A percentile compares a stretch with the other conserved stretches of the same genome.
phyloP scores from a whole-genome alignment of 768 basidiomycete genomes.

The Russula sp. region DNA sequence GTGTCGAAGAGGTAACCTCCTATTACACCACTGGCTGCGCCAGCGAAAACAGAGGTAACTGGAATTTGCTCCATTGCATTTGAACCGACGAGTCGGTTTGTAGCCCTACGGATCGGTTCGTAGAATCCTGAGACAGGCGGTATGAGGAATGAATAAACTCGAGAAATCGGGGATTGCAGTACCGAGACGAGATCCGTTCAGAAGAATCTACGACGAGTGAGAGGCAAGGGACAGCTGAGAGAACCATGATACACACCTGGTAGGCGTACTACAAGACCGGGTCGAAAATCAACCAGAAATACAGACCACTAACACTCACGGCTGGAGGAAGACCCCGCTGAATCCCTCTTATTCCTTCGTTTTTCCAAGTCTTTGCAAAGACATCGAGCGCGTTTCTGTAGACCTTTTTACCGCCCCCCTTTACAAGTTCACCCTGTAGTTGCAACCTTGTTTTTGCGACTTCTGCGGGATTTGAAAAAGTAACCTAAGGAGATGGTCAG shows the following conservation, averaged over 20 bases:
- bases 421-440: conserved; percentile 91
- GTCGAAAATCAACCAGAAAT: conserved; percentile 4
- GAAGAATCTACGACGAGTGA: conserved; percentile 58
- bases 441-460: conserved; percentile 95
- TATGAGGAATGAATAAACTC: not conserved
- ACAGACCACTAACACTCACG: conserved; percentile 46
- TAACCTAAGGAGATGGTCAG: conserved; percentile 52
- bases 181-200: conserved; percentile 92
- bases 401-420: conserved; percentile 64
- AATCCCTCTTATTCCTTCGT: conserved; percentile 88
- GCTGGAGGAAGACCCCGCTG: conserved; percentile 91
- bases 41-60: conserved; percentile 77
- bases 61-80: conserved; percentile 63
- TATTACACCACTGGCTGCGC: conserved; percentile 85
- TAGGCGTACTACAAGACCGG: conserved; percentile 68
- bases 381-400: conserved; percentile 92
- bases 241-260: conserved; percentile 60
- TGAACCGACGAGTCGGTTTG: conserved; percentile 70
- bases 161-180: conserved; percentile 22
- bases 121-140: conserved; percentile 71
- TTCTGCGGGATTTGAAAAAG: conserved; percentile 74
- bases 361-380: conserved; percentile 80
- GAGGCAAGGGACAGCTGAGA: not conserved
- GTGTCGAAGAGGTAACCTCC: conserved; percentile 55
- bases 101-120: conserved; percentile 75